phyloP scores from a whole-genome alignment of 1,139 yeast genomes.

The Protomyces inouyei region DNA sequence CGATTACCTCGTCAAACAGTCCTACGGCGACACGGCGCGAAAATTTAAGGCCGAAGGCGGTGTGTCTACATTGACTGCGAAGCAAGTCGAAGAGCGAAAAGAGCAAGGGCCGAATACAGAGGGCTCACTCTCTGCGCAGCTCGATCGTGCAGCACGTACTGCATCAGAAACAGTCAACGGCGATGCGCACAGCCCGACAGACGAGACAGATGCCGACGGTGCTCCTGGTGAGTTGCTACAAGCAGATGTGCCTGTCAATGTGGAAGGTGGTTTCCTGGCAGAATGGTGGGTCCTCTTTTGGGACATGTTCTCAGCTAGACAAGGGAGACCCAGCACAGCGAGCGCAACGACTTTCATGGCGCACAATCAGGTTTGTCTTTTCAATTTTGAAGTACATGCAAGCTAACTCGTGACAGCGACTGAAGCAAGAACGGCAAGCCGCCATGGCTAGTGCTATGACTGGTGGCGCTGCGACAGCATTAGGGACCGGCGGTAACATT shows the following conservation, averaged over 20 bases:
- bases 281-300: conserved; percentile 98
- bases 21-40: conserved; percentile 65
- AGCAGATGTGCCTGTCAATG: conserved; percentile 44
- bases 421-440: conserved; percentile 49
- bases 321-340: conserved; percentile 54
- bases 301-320: conserved; percentile 84
- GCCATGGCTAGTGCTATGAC: conserved; percentile 5
- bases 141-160: neutral
- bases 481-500: neutral
- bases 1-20: conserved; percentile 74
- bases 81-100: conserved; percentile 15
- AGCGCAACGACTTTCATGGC: conserved; percentile 63
- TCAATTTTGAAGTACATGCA: no score
- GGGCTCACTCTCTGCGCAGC: neutral
- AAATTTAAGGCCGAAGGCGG: conserved; percentile 72
- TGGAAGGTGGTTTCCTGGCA: conserved; percentile 79
- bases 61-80: conserved; percentile 28
- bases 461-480: conserved; percentile 11
- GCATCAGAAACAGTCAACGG: neutral
- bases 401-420: conserved; percentile 42
- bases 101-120: neutral
- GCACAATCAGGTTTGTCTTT: conserved; percentile 42
- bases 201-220: neutral
- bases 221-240: neutral
- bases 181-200: neutral